Evolutionary conservation across 1,139 yeast species (phyloP).

Genomic region (Geotrichum klebahnii): DNA sequence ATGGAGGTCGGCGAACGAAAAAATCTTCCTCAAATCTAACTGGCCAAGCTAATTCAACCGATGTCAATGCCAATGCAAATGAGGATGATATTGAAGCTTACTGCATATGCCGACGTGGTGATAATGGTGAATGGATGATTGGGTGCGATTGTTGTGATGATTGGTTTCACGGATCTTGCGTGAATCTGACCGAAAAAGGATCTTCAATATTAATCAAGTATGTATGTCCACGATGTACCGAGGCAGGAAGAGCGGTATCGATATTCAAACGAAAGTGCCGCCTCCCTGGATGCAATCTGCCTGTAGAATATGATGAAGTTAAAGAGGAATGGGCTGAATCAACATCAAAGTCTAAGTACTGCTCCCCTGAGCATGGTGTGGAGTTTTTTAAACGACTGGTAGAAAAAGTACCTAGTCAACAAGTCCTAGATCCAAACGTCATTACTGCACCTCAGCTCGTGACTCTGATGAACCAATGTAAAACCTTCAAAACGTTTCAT

Average conservation of each 20-base stretch:
- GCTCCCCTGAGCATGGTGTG: conserved; percentile 68
- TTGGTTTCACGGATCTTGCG: conserved; percentile 86
- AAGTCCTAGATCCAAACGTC: conserved; percentile 22
- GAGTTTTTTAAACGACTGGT: conserved; percentile 45
- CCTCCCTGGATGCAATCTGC: conserved; percentile 53
- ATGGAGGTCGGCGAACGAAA: not conserved
- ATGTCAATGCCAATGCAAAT: not conserved
- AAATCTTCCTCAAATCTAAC: conserved; percentile 1
- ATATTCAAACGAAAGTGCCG: conserved; percentile 77
- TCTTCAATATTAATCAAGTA: conserved; percentile 59
- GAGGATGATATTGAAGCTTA: conserved; percentile 36
- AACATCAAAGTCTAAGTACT: conserved; percentile 57
- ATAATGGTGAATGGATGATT: conserved; percentile 74
- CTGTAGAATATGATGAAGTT: conserved; percentile 41
- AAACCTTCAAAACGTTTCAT: conserved; percentile 36
- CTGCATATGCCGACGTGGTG: conserved; percentile 78
- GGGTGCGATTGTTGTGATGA: conserved; percentile 94
- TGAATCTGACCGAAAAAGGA: conserved; percentile 54
- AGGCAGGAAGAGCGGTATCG: conserved; percentile 44
- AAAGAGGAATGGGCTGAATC: conserved; percentile 27
- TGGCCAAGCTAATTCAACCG: conserved; percentile 1
- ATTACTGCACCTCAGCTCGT: conserved; percentile 27
- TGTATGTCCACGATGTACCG: conserved; percentile 71
- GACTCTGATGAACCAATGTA: conserved; percentile 41
- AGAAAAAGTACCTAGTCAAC: conserved; percentile 16